Evolutionary conservation across 116 monocot genomes (phyloP).

Genomic region (Zostera marina): DNA sequence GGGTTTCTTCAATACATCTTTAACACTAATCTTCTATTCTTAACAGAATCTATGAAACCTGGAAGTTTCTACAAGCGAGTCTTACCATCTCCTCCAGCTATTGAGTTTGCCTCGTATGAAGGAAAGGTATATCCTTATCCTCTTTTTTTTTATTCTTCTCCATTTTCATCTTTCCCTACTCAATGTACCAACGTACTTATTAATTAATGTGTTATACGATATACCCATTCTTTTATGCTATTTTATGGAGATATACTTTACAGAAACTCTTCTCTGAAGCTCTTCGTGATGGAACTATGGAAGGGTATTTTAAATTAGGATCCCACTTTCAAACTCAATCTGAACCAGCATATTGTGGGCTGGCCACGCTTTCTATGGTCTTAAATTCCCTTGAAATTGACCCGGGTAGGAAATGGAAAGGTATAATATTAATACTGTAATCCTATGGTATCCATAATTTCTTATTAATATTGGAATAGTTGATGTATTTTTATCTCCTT

Average conservation of each 20-base stretch:
- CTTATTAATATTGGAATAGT: not conserved
- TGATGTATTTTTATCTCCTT: too few species aligned
- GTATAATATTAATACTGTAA: conserved; percentile 10
- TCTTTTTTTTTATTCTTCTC: not conserved
- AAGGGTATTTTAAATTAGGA: conserved; percentile 74
- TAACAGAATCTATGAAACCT: conserved; percentile 29
- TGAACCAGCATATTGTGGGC: conserved; percentile 86
- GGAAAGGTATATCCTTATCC: conserved; percentile 40
- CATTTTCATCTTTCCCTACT: not conserved
- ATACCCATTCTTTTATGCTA: not conserved
- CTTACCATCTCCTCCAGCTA: conserved; percentile 85
- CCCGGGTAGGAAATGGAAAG: conserved; percentile 93
- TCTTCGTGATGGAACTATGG: conserved; percentile 71
- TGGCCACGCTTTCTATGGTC: conserved; percentile 77
- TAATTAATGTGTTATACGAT: too few species aligned
- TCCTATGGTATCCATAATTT: not conserved
- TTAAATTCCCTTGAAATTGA: conserved; percentile 83
- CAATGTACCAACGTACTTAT: not conserved
- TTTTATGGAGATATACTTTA: not conserved
- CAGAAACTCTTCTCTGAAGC: conserved; percentile 85
- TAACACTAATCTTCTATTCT: too few species aligned
- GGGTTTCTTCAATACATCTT: too few species aligned
- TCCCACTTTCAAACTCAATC: conserved; percentile 93
- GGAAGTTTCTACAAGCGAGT: conserved; percentile 57
- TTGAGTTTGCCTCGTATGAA: conserved; percentile 77